phyloP scores from a whole-genome alignment of 805 yeast genomes.

The Hagleromyces aurorensis region DNA sequence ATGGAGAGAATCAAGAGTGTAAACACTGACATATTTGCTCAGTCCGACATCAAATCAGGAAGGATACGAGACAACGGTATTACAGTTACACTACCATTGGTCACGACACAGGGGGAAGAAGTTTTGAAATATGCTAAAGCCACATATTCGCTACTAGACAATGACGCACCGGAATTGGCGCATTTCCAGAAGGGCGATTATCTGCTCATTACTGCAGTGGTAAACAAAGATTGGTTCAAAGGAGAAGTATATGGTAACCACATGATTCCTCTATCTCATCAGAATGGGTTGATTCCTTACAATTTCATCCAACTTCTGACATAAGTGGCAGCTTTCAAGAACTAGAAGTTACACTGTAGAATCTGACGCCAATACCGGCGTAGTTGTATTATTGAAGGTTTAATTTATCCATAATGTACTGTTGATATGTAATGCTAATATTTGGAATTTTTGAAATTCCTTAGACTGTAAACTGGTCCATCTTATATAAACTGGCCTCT shows the following conservation, averaged over 20 bases:
- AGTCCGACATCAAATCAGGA: conserved; percentile 15
- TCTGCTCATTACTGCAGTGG: conserved; percentile 23
- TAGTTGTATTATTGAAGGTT: conserved; percentile 2
- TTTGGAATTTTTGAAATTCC: no score
- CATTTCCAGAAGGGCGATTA: conserved; percentile 28
- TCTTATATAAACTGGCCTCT: conserved; percentile 41
- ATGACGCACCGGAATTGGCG: conserved; percentile 24
- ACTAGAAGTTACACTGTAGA: no score
- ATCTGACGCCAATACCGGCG: conserved; percentile 2
- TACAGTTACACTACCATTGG: conserved; percentile 26
- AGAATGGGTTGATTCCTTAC: conserved; percentile 22
- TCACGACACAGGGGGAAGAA: conserved; percentile 20
- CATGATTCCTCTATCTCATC: conserved; percentile 13
- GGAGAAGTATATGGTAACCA: conserved; percentile 30
- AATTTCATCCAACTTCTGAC: conserved; percentile 19
- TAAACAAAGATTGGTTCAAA: conserved; percentile 29
- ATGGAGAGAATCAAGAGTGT: conserved; percentile 25
- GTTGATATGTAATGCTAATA: no score
- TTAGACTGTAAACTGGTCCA: no score
- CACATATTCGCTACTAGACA: conserved; percentile 22
- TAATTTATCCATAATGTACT: no score
- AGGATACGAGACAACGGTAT: conserved; percentile 26
- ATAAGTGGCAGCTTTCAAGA: no score
- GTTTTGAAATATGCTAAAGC: conserved; percentile 30
- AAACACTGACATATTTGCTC: conserved; percentile 10